Conservation (phyloP, 2,329 filamentous ascomycete genomes). For the Blumeria graminis region DNA sequence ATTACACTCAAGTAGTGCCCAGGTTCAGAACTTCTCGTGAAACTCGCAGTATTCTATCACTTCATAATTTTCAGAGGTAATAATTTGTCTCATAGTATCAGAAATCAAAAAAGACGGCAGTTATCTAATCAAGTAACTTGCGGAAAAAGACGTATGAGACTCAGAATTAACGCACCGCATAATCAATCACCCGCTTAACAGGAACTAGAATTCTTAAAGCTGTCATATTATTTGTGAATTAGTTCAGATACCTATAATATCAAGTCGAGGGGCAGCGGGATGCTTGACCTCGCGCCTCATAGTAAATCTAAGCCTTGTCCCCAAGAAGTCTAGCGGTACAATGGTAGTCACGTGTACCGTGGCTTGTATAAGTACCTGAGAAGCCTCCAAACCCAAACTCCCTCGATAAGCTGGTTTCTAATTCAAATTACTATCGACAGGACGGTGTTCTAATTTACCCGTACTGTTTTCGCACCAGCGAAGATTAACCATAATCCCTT, state of each 20-base stretch:
- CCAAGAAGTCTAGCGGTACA: background rate
- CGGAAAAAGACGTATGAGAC: background rate
- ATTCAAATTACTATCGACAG: background rate
- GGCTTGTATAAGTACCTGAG: no score
- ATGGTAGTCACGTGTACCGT: background rate
- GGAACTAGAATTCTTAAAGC: slow-evolving; percentile 52
- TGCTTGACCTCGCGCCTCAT: background rate
- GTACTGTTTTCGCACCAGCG: background rate
- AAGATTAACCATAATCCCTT: background rate
- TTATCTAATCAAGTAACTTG: no score
- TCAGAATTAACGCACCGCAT: slow-evolving; percentile 35
- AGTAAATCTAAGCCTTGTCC: background rate
- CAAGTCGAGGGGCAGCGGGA: background rate
- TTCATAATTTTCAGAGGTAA: no score
- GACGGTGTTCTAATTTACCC: background rate
- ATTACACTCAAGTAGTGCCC: no score
- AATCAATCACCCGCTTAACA: slow-evolving; percentile 66
- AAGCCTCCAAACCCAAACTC: background rate
- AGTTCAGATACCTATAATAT: background rate
- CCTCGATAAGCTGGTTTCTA: background rate
- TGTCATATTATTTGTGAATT: slow-evolving; percentile 22
- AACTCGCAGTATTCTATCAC: no score
- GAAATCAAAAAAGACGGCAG: no score
- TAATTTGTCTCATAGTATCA: no score
- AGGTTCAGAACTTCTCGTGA: no score